Conservation (phyloP, 2,329 filamentous ascomycete genomes). For the Myriosclerotinia scirpicola region DNA sequence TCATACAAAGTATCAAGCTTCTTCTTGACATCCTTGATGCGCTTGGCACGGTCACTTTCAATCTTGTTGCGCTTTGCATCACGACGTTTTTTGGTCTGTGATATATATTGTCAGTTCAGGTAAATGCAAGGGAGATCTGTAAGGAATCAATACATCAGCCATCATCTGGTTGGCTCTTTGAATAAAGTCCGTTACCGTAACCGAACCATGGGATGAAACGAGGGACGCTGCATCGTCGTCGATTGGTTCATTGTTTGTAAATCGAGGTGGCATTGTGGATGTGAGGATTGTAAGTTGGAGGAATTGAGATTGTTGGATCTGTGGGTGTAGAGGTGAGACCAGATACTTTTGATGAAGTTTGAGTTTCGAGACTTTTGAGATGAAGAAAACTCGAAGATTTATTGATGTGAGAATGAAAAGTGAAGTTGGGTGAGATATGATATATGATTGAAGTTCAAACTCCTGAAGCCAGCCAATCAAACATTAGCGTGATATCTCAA, state of each 20-base stretch:
- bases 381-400: neutral
- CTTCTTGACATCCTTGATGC: conserved; percentile 31
- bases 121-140: neutral
- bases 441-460: neutral
- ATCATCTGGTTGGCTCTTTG: conserved; percentile 15
- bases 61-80: conserved; percentile 37
- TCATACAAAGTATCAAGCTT: conserved; percentile 34
- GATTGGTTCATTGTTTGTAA: neutral
- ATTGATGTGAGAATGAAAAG: neutral
- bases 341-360: neutral
- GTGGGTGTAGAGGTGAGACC: neutral
- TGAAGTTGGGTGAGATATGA: neutral
- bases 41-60: conserved; percentile 33
- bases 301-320: neutral
- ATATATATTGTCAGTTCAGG: neutral
- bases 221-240: conserved; percentile 1
- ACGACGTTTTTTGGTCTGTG: conserved; percentile 34
- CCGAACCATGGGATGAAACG: neutral
- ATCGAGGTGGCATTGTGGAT: conserved; percentile 1
- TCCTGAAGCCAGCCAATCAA: conserved; percentile 17
- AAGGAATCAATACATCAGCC: neutral
- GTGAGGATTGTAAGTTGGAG: neutral
- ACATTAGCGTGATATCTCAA: neutral
- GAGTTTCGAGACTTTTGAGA: neutral
- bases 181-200: neutral